Conservation (phyloP, 331 rosid genomes). For the Cydonia oblonga region DNA sequence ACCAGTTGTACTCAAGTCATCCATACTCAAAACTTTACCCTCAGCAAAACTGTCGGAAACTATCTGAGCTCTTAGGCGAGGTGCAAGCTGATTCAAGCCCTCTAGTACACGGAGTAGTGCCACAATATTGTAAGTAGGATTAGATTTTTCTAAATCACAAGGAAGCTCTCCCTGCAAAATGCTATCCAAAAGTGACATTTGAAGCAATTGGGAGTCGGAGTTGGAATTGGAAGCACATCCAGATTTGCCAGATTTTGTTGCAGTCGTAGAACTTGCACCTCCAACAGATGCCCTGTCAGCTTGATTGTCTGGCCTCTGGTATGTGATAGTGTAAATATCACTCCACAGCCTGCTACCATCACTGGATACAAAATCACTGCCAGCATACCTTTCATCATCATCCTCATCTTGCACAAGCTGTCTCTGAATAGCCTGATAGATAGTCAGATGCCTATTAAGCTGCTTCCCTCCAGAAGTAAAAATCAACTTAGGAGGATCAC, state of each 20-base stretch:
- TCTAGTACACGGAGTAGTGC: conserved; percentile 77
- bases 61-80: conserved; percentile 72
- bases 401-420: conserved; percentile 91
- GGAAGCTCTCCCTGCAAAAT: conserved; percentile 94
- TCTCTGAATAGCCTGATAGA: conserved; percentile 92
- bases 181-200: conserved; percentile 73
- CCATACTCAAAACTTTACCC: conserved; percentile 47
- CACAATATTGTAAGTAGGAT: conserved; percentile 76
- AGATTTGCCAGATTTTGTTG: conserved; percentile 52
- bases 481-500: conserved; percentile 67
- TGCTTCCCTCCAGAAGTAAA: conserved; percentile 89
- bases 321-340: conserved; percentile 77
- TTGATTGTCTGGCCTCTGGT: conserved; percentile 79
- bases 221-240: conserved; percentile 46
- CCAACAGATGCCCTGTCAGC: conserved; percentile 53
- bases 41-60: conserved; percentile 63
- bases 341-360: conserved; percentile 99
- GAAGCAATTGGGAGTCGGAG: conserved; percentile 50
- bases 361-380: conserved; percentile 57
- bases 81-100: conserved; percentile 91
- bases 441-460: conserved; percentile 82
- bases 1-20: conserved; percentile 48
- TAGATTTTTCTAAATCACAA: conserved; percentile 89
- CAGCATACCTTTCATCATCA: conserved; percentile 83
- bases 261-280: conserved; percentile 45